Conservation (phyloP, 75 land plant species). For the Pinus tabuliformis region DNA sequence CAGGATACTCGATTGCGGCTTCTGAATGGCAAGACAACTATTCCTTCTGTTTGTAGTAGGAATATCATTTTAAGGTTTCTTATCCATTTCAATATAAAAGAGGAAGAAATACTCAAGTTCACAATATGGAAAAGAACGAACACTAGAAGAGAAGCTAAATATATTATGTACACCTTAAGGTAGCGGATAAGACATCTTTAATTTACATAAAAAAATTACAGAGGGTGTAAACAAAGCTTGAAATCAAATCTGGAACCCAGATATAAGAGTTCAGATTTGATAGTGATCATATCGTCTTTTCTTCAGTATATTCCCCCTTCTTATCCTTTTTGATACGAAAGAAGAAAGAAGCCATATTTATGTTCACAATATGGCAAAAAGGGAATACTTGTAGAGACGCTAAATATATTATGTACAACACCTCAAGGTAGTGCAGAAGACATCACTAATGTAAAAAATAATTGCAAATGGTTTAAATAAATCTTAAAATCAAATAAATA, state of each 20-base stretch:
- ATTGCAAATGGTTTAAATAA: not conserved
- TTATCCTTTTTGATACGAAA: not conserved
- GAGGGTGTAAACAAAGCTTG: not conserved
- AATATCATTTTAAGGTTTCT: not conserved
- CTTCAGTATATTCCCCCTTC: not conserved
- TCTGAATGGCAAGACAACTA: slow-evolving; percentile 63
- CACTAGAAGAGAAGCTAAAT: not conserved
- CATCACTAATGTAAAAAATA: not conserved
- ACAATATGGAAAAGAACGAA: not conserved
- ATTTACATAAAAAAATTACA: not conserved
- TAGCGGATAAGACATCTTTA: not conserved
- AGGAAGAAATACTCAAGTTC: not conserved
- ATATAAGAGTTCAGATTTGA: too few species aligned
- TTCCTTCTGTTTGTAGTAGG: not conserved
- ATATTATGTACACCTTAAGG: not conserved
- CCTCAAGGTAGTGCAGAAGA: not conserved
- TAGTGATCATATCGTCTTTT: not conserved
- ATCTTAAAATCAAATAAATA: not conserved
- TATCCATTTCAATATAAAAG: not conserved
- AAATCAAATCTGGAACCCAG: not conserved
- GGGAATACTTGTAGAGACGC: too few species aligned
- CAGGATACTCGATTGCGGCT: slow-evolving; percentile 76
- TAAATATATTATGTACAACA: not conserved
- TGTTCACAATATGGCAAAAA: not conserved
- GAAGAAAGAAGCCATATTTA: not conserved